Evolutionary conservation across 2,329 filamentous ascomycete genomes (phyloP).

Genomic region (Fusarium sp.): DNA sequence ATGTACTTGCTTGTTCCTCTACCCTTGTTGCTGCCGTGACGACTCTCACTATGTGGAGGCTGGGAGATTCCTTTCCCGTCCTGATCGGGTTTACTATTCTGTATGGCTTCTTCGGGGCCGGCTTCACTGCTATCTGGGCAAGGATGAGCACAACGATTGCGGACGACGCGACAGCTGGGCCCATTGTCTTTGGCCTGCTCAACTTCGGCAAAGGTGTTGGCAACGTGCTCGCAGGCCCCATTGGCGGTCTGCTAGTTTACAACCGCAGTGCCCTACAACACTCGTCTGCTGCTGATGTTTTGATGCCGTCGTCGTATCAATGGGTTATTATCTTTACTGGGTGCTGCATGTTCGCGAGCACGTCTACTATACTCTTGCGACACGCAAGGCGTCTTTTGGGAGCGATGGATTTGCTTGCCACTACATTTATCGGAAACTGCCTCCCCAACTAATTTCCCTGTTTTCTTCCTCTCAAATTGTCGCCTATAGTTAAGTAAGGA

Average conservation of each 20-base stretch:
- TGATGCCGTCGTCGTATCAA: not conserved
- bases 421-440: not conserved
- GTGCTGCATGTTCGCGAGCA: not conserved
- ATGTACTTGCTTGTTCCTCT: not conserved
- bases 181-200: not conserved
- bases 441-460: too few relatives aligned
- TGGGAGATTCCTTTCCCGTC: not conserved
- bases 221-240: not conserved
- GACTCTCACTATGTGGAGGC: not conserved
- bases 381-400: not conserved
- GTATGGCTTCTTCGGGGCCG: not conserved
- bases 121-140: not conserved
- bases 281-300: not conserved
- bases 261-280: not conserved
- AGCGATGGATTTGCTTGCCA: not conserved
- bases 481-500: fast-evolving
- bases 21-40: not conserved
- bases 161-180: not conserved
- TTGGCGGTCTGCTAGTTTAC: not conserved
- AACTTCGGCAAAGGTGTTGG: not conserved
- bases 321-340: not conserved
- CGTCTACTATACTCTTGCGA: not conserved
- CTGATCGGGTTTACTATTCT: not conserved
- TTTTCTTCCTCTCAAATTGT: too few relatives aligned
- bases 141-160: not conserved